phyloP scores from a whole-genome alignment of 2,329 filamentous ascomycete species.

The Phyllosticta citrichinensis region DNA sequence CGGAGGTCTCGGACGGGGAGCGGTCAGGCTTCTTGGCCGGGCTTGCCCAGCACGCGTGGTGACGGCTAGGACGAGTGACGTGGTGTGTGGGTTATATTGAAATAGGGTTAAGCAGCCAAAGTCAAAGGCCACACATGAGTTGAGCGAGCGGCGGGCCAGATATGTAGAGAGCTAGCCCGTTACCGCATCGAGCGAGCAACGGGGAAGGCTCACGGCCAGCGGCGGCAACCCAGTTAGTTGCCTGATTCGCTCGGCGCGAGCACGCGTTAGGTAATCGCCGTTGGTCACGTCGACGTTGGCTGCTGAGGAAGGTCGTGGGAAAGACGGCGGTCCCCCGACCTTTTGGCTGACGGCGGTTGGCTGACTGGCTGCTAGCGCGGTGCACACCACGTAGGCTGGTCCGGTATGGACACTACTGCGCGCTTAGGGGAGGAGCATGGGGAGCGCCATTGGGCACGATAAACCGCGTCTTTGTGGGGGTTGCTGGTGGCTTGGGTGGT shows the following conservation, averaged over 20 bases:
- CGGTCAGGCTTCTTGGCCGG: neutral
- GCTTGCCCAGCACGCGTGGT: neutral
- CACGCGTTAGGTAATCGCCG: neutral
- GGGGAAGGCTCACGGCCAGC: neutral
- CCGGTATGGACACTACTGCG: neutral
- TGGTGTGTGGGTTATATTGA: neutral
- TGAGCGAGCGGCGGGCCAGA: neutral
- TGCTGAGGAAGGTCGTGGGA: neutral
- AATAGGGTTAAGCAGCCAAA: neutral
- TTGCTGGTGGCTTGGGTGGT: neutral
- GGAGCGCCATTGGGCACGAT: neutral
- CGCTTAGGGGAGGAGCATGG: neutral
- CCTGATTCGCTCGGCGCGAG: neutral
- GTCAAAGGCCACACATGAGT: neutral
- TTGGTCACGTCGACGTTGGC: neutral
- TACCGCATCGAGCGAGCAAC: neutral
- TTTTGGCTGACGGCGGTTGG: neutral
- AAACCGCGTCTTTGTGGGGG: neutral
- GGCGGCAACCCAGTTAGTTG: neutral
- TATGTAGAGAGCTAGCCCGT: neutral
- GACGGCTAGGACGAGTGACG: neutral
- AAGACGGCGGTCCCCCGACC: neutral
- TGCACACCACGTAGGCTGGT: neutral
- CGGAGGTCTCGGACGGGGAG: too few relatives aligned
- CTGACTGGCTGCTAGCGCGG: neutral